Evolutionary conservation across 805 yeast species (phyloP).

Genomic region (Lachancea mirantina): DNA sequence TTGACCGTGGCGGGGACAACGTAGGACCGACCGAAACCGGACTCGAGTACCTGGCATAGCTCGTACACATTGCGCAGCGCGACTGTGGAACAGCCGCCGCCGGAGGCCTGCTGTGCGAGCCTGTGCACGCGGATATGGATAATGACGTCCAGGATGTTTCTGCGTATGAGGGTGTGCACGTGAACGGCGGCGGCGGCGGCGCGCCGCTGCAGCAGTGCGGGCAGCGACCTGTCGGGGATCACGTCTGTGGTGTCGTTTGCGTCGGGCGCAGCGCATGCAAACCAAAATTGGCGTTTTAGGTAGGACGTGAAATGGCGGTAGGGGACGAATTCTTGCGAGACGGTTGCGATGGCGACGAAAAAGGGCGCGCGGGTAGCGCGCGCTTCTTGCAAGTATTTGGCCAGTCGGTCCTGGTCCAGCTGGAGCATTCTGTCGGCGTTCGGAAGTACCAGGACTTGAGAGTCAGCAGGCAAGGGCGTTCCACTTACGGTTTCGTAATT

Average conservation of each 20-base stretch:
- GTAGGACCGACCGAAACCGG: slow-evolving; percentile 31
- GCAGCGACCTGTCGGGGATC: not conserved
- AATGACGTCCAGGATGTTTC: slow-evolving; percentile 53
- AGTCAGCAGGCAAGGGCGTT: not conserved
- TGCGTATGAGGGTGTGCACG: slow-evolving; percentile 40
- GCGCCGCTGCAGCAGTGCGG: slow-evolving; percentile 1
- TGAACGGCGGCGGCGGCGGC: slow-evolving; percentile 18
- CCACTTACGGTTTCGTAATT: slow-evolving; percentile 4
- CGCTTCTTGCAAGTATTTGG: slow-evolving; percentile 5
- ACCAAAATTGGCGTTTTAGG: slow-evolving; percentile 38
- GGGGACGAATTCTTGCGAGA: slow-evolving; percentile 5
- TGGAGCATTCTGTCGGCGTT: slow-evolving; percentile 5
- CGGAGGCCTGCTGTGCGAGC: slow-evolving; percentile 34
- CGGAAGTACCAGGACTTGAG: slow-evolving; percentile 4
- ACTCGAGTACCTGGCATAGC: slow-evolving; percentile 37
- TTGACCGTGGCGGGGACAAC: slow-evolving; percentile 49
- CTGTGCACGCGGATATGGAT: slow-evolving; percentile 51
- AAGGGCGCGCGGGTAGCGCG: slow-evolving; percentile 2
- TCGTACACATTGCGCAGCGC: slow-evolving; percentile 39
- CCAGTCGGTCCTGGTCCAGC: slow-evolving; percentile 5
- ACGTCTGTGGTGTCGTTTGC: slow-evolving; percentile 2
- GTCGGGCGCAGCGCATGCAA: slow-evolving; percentile 18
- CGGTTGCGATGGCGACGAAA: slow-evolving; percentile 7
- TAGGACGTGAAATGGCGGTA: slow-evolving; percentile 8
- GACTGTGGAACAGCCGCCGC: slow-evolving; percentile 46